Evolutionary conservation across 2,329 filamentous ascomycete genomes (phyloP).

Genomic region (Aureobasidium sp.): DNA sequence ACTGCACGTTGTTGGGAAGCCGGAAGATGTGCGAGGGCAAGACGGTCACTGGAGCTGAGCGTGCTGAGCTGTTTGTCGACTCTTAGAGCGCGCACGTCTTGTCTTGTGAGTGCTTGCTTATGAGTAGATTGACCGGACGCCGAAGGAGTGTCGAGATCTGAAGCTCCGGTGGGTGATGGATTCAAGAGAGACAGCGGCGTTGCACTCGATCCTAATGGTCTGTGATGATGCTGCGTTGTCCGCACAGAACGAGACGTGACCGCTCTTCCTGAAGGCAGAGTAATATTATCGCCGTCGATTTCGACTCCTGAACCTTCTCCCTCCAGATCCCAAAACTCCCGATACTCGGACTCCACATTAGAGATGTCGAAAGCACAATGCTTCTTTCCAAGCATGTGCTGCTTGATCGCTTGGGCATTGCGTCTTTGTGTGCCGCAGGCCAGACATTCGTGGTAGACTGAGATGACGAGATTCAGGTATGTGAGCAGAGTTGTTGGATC

Average conservation of each 20-base stretch:
- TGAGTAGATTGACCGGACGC: not conserved
- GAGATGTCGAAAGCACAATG: slow-evolving; percentile 91
- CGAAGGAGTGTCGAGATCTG: not conserved
- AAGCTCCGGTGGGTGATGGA: not conserved
- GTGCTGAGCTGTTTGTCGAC: not conserved
- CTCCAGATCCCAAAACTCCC: slow-evolving; percentile 87
- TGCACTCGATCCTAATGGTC: not conserved
- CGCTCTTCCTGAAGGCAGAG: not conserved
- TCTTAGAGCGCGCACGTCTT: not conserved
- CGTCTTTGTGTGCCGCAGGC: slow-evolving; percentile 78
- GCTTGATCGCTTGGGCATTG: slow-evolving; percentile 73
- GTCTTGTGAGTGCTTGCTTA: not conserved
- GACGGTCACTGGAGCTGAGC: not conserved
- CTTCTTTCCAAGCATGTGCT: slow-evolving; percentile 93
- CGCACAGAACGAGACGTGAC: not conserved
- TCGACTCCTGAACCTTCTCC: not conserved
- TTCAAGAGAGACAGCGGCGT: not conserved
- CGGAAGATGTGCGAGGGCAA: not conserved
- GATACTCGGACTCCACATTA: slow-evolving; percentile 85
- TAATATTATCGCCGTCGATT: not conserved
- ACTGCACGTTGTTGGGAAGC: not conserved
- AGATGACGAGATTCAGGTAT: slow-evolving; percentile 71
- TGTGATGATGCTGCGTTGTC: not conserved
- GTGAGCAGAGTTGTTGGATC: slow-evolving; percentile 73
- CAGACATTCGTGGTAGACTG: slow-evolving; percentile 73